Evolutionary conservation across 805 yeast genomes (phyloP), one percentile per base, ranked within the genome.

Genomic region (Zygoascus tannicola): DNA sequence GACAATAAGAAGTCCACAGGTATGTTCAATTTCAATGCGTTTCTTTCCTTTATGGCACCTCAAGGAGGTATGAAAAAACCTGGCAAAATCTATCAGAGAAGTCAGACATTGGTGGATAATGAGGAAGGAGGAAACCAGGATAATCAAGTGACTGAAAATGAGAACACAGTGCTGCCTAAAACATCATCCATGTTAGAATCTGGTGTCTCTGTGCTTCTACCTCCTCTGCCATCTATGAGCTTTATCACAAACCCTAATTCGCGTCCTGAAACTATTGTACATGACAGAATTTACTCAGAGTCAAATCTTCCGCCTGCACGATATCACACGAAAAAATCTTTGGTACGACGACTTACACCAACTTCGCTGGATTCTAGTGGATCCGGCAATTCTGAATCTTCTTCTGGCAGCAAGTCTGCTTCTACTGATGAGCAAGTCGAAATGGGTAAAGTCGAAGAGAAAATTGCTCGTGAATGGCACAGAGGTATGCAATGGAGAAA

Each of bases 381-480:
- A 22, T 40, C 43, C 3, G 23, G 18, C 14, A 12, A 28, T 4
- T 40, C 43, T 5, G 32, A 14, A 3, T 19, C 8, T 14, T 22
- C 33, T 14, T 8, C 7, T 8, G 7, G 20, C 32, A 8, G 38
- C 12, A 23, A 22, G 7, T 35, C 43, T 21, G 41, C 7, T 4
- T 5, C 43, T 32, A 44, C 37, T 38, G 43, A 19, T 44, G 46
- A 36, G 35, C 44, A 39, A 5, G 54, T 53, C 14, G 71, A 68
- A 44, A 59, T 59, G 21, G 59, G 66, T 2, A 59, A 66, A 33
- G 56, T 71, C 18, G 90, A 84, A 54, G 97, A 92, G 51, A 72
- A 75, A 44, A 81, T 92, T 42, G 98, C 98, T 0, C 67, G 95
- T 34, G 76, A 79, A 38, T 92, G 95, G 81, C 97, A 90, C 57